These are phyloP conservation scores for Phellinidium pouzarii DNA, from an alignment of 1,284 basidiomycete genomes.

Conservation along the genomic window DNA sequence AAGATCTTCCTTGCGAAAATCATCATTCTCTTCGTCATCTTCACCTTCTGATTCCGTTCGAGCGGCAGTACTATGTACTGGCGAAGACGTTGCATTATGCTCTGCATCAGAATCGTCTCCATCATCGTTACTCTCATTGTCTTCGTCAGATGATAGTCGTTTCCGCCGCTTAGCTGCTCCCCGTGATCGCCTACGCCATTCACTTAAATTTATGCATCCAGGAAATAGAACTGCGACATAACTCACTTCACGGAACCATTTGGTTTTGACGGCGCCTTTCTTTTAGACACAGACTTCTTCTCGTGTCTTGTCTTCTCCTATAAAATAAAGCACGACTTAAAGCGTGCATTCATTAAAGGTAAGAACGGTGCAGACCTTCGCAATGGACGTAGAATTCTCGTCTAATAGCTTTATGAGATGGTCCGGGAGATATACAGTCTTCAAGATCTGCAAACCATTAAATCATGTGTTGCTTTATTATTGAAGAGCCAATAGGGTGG, in stretches of 20 bases:
- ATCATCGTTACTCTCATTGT: slow-evolving; percentile 20
- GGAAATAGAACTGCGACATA: background rate
- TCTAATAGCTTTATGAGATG: slow-evolving; percentile 50
- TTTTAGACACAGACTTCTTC: slow-evolving; percentile 15
- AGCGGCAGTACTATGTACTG: slow-evolving; percentile 1
- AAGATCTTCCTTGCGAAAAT: slow-evolving; percentile 14
- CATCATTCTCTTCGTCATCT: slow-evolving; percentile 10
- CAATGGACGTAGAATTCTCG: slow-evolving; percentile 25
- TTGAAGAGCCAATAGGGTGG: background rate
- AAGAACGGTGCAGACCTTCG: slow-evolving; percentile 18
- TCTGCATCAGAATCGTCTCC: slow-evolving; percentile 18
- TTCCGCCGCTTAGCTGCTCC: slow-evolving; percentile 23
- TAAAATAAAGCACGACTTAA: background rate
- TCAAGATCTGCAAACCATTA: slow-evolving; percentile 42
- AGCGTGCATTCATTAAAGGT: background rate
- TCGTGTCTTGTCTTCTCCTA: slow-evolving; percentile 14
- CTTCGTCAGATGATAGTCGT: slow-evolving; percentile 20
- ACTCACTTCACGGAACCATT: slow-evolving; percentile 13
- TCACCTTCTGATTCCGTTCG: slow-evolving; percentile 10
- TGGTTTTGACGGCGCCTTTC: slow-evolving; percentile 15
- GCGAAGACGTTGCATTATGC: slow-evolving; percentile 9
- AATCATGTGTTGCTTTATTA: slow-evolving; percentile 4
- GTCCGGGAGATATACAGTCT: slow-evolving; percentile 59
- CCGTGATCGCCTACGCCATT: slow-evolving; percentile 10
- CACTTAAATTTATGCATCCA: background rate